Conservation (phyloP, 768 basidiomycete species). For the Roridomyces roridus region DNA sequence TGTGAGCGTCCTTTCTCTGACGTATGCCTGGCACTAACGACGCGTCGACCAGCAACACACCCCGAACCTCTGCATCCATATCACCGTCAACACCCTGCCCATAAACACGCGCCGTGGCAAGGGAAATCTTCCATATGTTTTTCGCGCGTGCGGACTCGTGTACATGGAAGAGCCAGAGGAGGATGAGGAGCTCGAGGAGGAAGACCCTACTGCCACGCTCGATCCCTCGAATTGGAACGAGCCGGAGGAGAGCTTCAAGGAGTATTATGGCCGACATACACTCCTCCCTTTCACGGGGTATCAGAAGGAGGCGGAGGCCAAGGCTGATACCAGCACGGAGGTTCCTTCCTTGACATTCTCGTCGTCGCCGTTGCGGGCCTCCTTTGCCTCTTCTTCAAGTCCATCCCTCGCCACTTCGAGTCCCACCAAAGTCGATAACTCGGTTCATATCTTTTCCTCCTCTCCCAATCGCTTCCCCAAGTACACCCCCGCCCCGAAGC, state of each 20-base stretch:
- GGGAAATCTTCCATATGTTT: slow-evolving; percentile 68
- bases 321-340: slow-evolving; percentile 21
- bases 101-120: slow-evolving; percentile 60
- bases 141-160: slow-evolving; percentile 56
- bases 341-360: slow-evolving; percentile 11
- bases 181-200: slow-evolving; percentile 28
- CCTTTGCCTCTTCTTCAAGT: slow-evolving; percentile 11
- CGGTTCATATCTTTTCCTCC: slow-evolving; percentile 17
- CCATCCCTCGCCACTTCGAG: slow-evolving; percentile 15
- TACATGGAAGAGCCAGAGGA: slow-evolving; percentile 36
- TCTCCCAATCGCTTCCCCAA: slow-evolving; percentile 34
- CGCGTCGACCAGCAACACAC: slow-evolving; percentile 60
- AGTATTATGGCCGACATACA: slow-evolving; percentile 35
- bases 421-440: slow-evolving; percentile 8
- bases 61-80: slow-evolving; percentile 59
- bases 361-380: slow-evolving; percentile 15
- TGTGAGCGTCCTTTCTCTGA: slow-evolving; percentile 39
- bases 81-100: slow-evolving; percentile 62
- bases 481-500: slow-evolving; percentile 49
- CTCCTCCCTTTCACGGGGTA: slow-evolving; percentile 23
- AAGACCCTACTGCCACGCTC: slow-evolving; percentile 28
- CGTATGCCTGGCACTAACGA: too few species aligned
- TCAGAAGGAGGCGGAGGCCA: slow-evolving; percentile 32
- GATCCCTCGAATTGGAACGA: slow-evolving; percentile 38
- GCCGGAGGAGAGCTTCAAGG: slow-evolving; percentile 33